Percentiles rank a stretch among this genome's conserved stretches.
Conservation (phyloP, 75 land plant species). For the Ceratopteris richardii region DNA sequence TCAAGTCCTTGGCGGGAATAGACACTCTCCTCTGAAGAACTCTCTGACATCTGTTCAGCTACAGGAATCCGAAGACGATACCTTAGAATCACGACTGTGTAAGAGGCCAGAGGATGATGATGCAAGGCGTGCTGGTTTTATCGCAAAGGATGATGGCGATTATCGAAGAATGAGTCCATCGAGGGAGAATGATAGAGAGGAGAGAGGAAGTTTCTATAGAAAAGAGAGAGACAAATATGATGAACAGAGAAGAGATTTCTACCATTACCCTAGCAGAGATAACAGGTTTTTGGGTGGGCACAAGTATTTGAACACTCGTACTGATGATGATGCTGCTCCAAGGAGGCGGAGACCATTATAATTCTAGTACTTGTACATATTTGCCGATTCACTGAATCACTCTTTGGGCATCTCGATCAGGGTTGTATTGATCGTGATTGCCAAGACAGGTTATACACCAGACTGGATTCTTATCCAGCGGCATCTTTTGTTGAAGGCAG, state of each 20-base stretch:
- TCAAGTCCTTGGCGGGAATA: slow-evolving; percentile 19
- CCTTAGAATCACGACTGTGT: slow-evolving; percentile 10
- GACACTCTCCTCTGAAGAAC: slow-evolving; percentile 17
- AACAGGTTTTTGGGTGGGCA: slow-evolving; percentile 5
- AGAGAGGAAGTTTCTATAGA: background rate
- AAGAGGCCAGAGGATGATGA: slow-evolving; percentile 22
- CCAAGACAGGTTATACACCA: too few species aligned
- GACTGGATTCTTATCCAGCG: too few species aligned
- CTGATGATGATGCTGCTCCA: slow-evolving; percentile 29
- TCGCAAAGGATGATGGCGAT: background rate
- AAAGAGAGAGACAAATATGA: slow-evolving; percentile 6
- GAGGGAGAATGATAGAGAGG: background rate
- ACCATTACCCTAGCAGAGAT: background rate
- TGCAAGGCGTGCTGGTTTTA: slow-evolving; percentile 2
- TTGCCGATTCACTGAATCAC: too few species aligned
- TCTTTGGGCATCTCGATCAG: too few species aligned
- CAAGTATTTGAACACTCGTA: slow-evolving; percentile 18
- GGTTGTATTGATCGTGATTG: too few species aligned
- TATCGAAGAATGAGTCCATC: background rate
- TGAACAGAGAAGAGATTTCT: background rate
- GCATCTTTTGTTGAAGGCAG: too few species aligned
- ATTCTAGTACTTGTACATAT: too few species aligned
- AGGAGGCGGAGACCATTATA: slow-evolving; percentile 31
- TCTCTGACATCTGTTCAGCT: slow-evolving; percentile 17
- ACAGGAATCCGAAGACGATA: slow-evolving; percentile 16